Conservation (phyloP, 192 early-diverging fungal genomes). For the Gaertneriomyces sp. region DNA sequence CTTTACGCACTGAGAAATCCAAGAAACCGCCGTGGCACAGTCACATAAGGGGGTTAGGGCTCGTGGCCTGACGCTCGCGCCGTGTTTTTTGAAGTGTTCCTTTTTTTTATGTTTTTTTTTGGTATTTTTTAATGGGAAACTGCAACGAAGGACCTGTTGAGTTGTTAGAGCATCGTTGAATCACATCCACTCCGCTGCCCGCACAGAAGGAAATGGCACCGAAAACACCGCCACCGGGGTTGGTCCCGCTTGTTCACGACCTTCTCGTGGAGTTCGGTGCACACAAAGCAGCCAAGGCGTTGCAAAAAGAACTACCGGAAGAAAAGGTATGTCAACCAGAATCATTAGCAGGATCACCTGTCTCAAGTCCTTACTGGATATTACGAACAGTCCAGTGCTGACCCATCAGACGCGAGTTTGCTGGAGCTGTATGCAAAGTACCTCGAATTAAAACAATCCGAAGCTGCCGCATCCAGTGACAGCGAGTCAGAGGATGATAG, state of each 20-base stretch:
- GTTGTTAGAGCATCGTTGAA: no score
- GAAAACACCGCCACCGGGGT: conserved; percentile 15
- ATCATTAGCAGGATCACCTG: background rate
- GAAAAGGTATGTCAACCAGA: no score
- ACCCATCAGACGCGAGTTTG: background rate
- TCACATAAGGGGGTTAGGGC: no score
- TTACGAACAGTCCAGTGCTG: background rate
- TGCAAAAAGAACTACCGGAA: conserved; percentile 25
- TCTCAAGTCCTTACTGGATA: background rate
- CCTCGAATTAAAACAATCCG: background rate
- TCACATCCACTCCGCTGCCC: no score
- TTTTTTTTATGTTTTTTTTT: no score
- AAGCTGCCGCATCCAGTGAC: background rate
- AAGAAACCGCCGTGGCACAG: no score
- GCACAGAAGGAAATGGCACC: conserved; percentile 6
- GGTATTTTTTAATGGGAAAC: no score
- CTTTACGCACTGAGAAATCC: no score
- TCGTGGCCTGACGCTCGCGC: no score
- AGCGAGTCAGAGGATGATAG: background rate
- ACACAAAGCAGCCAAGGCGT: conserved; percentile 24
- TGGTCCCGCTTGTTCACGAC: conserved; percentile 26
- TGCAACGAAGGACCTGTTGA: no score
- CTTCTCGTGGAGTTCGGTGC: conserved; percentile 30
- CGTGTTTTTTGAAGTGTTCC: no score
- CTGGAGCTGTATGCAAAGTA: conserved; percentile 1